Conservation (phyloP, 495 filamentous ascomycete species). For the Podospora australis region DNA sequence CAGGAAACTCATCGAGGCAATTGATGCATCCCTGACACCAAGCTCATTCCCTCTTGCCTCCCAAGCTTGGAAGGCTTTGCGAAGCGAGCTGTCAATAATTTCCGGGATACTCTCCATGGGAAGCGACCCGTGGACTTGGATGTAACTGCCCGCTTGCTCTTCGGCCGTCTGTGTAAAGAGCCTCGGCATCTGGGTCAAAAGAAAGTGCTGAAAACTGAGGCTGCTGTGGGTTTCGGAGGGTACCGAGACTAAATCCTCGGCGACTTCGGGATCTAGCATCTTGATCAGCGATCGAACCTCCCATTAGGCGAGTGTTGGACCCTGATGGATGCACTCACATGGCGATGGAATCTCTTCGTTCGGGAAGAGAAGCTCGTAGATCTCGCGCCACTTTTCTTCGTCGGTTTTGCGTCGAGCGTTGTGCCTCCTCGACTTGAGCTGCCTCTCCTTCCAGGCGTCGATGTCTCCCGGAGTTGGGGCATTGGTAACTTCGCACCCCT, state of each 20-base stretch:
- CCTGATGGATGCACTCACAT: conserved; percentile 17
- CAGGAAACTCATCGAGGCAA: conserved; percentile 7
- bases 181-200: conserved; percentile 17
- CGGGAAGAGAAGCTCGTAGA: conserved; percentile 26
- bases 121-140: conserved; percentile 12
- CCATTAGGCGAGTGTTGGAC: background rate
- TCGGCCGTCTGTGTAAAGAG: conserved; percentile 20
- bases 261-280: conserved; percentile 21
- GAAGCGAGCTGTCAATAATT: conserved; percentile 21
- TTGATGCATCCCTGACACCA: conserved; percentile 1
- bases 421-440: conserved; percentile 24
- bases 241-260: conserved; percentile 17
- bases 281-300: conserved; percentile 12
- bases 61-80: conserved; percentile 20
- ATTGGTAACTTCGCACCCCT: conserved; percentile 15
- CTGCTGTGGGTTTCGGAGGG: conserved; percentile 13
- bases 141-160: conserved; percentile 12
- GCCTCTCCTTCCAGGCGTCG: conserved; percentile 17
- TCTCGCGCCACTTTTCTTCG: conserved; percentile 27
- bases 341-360: conserved; percentile 24
- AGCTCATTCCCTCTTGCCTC: conserved; percentile 7
- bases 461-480: conserved; percentile 17
- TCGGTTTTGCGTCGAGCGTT: conserved; percentile 15
- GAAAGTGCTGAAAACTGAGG: conserved; percentile 22
- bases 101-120: conserved; percentile 16